These are phyloP conservation scores for Isoetes engelmannii DNA, from an alignment of 83 land plant species.

Conservation along the genomic window DNA sequence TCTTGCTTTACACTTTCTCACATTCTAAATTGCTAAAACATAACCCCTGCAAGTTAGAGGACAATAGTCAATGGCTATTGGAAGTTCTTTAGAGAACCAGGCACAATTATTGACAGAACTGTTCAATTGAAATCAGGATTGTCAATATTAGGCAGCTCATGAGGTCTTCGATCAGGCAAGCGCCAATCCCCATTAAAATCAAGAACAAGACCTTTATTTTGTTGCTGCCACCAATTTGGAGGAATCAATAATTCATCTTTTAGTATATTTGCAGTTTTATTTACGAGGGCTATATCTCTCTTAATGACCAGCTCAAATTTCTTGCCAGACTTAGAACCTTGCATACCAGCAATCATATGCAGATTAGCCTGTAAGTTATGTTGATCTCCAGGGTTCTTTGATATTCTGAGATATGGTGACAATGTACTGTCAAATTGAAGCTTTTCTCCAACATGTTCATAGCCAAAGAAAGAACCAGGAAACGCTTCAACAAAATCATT, in stretches of 20 bases:
- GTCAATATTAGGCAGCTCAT: too few relatives aligned
- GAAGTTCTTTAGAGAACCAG: too few relatives aligned
- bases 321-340: constrained; percentile 26
- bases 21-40: too few relatives aligned
- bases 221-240: constrained; percentile 33
- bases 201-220: constrained; percentile 51
- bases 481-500: constrained; percentile 43
- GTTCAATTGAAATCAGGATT: too few relatives aligned
- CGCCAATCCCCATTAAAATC: constrained; percentile 43
- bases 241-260: constrained; percentile 42
- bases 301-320: constrained; percentile 37
- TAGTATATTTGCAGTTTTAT: constrained; percentile 33
- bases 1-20: too few relatives aligned
- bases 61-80: too few relatives aligned
- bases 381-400: constrained; percentile 36
- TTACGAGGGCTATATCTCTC: constrained; percentile 41
- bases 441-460: constrained; percentile 47
- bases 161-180: constrained; percentile 41
- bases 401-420: constrained; percentile 44
- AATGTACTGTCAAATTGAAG: constrained; percentile 32
- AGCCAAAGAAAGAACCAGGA: constrained; percentile 32
- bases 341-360: constrained; percentile 59
- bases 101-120: too few relatives aligned
- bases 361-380: constrained; percentile 60
- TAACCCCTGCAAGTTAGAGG: too few relatives aligned